Evolutionary conservation across 352 stramenopile genomes (phyloP).

Genomic region (Globisporangium acanthophoron): DNA sequence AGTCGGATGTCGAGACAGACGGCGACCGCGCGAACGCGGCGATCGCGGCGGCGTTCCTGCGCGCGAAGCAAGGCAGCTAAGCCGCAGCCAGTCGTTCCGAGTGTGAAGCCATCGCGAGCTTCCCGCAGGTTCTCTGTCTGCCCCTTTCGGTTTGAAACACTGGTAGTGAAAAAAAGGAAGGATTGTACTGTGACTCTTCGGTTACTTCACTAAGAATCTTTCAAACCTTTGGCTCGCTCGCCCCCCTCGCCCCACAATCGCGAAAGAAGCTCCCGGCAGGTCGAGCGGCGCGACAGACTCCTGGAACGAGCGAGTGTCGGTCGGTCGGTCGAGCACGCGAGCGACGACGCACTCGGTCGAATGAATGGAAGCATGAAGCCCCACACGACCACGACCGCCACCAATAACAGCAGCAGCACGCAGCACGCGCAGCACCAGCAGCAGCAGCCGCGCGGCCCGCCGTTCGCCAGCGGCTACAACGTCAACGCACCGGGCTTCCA

Average conservation of each 20-base stretch:
- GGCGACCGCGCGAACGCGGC: conserved; percentile 9
- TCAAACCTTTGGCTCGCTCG: background rate
- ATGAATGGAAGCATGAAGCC: conserved; percentile 52
- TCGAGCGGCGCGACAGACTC: conserved; percentile 1
- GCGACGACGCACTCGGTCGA: background rate
- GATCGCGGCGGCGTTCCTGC: conserved; percentile 11
- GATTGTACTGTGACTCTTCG: too few relatives aligned
- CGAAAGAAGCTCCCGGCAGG: background rate
- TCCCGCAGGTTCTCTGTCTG: background rate
- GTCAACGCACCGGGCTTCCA: conserved; percentile 31
- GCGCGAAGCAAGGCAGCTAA: too few relatives aligned
- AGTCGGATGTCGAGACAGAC: background rate
- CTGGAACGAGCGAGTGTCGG: conserved; percentile 6
- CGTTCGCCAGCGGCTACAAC: conserved; percentile 23
- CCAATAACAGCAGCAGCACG: conserved; percentile 16
- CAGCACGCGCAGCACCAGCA: conserved; percentile 10
- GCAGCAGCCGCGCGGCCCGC: conserved; percentile 4
- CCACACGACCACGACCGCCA: conserved; percentile 20
- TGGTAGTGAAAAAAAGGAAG: too few relatives aligned
- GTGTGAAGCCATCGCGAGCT: too few relatives aligned
- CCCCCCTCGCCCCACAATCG: background rate
- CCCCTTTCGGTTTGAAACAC: too few relatives aligned
- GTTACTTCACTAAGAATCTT: too few relatives aligned
- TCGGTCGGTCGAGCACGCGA: background rate
- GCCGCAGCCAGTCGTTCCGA: too few relatives aligned